Percentiles rank a stretch among this genome's conserved stretches.
phyloP scores from a whole-genome alignment of 768 basidiomycete species.

The Gloeostereum incarnatum region DNA sequence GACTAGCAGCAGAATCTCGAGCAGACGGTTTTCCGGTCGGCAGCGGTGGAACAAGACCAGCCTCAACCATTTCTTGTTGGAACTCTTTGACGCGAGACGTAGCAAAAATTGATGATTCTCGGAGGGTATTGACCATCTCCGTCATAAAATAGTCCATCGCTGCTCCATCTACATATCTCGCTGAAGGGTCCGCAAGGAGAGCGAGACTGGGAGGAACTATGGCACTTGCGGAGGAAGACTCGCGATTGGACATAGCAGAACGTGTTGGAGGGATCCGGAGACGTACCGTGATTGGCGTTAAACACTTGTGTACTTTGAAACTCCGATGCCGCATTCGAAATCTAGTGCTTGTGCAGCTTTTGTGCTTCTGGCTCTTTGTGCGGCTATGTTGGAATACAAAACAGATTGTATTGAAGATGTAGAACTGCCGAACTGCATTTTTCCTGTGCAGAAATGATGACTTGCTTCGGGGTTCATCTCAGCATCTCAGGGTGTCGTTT shows the following conservation, averaged over 20 bases:
- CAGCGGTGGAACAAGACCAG: constrained; percentile 53
- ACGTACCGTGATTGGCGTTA: too few species aligned
- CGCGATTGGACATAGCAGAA: constrained; percentile 25
- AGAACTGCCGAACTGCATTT: too few species aligned
- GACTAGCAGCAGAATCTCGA: constrained; percentile 29
- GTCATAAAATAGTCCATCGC: constrained; percentile 85
- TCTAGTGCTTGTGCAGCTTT: too few species aligned
- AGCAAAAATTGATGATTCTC: constrained; percentile 67
- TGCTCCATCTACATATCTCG: constrained; percentile 51
- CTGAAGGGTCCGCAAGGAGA: constrained; percentile 55
- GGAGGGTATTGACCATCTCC: constrained; percentile 66
- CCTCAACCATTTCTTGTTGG: constrained; percentile 73
- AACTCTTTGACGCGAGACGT: constrained; percentile 60
- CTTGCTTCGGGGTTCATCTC: too few species aligned
- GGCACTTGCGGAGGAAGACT: constrained; percentile 17
- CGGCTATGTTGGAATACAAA: too few species aligned
- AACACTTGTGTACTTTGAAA: too few species aligned
- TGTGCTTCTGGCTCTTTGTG: too few species aligned
- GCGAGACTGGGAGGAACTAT: constrained; percentile 26
- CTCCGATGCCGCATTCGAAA: too few species aligned
- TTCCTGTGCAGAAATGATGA: too few species aligned
- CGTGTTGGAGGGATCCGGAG: too few species aligned
- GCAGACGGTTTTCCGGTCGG: constrained; percentile 28
- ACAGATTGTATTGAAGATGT: too few species aligned
- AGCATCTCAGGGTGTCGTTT: too few species aligned